These are phyloP conservation scores for Metarhizium album DNA, from an alignment of 2,329 filamentous ascomycete species.

Conservation along the genomic window DNA sequence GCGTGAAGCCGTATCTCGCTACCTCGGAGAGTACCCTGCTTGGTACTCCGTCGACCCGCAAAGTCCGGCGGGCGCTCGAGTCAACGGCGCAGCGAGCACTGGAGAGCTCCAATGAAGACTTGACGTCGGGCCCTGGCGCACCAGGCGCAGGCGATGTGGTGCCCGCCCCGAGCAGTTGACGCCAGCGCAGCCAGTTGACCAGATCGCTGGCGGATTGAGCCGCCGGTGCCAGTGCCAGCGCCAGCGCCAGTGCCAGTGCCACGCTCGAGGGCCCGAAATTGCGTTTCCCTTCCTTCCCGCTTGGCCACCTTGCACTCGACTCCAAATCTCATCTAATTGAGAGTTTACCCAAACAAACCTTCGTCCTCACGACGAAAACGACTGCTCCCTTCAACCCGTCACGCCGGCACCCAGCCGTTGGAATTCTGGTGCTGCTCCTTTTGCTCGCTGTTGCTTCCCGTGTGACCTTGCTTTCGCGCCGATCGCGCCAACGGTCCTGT, in stretches of 20 bases:
- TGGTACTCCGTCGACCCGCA: too few relatives aligned
- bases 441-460: background rate
- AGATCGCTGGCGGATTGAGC: too few relatives aligned
- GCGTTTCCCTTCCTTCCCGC: background rate
- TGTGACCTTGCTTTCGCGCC: conserved; percentile 2
- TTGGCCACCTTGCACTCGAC: background rate
- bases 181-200: background rate
- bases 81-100: too few relatives aligned
- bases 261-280: background rate
- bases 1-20: too few relatives aligned
- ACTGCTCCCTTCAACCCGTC: background rate
- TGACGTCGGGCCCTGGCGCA: too few relatives aligned
- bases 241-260: background rate
- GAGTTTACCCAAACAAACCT: background rate
- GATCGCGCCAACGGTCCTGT: conserved; percentile 3
- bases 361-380: background rate
- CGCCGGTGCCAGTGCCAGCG: too few relatives aligned
- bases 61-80: background rate
- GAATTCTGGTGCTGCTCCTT: background rate
- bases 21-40: too few relatives aligned
- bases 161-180: too few relatives aligned
- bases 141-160: too few relatives aligned
- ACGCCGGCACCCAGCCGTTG: background rate
- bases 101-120: too few relatives aligned
- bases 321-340: too few relatives aligned